Evolutionary conservation across 495 filamentous ascomycete genomes (phyloP), one percentile per base, ranked within the genome.

Genomic region (Penicillium fimorum): DNA sequence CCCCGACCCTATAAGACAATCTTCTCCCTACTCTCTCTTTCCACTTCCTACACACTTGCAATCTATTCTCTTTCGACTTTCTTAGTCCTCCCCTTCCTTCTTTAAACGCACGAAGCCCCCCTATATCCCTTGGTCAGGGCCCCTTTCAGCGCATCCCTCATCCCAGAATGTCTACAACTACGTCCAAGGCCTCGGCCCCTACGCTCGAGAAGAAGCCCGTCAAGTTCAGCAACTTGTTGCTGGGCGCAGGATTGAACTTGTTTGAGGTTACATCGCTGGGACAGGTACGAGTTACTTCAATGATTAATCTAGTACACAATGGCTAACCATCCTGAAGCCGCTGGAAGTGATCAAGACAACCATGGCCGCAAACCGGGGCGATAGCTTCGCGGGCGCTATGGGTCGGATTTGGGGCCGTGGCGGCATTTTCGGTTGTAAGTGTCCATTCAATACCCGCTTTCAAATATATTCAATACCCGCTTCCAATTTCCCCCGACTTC

Each of bases 281-380:
- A 72, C 94, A 90, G 81, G 85, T 88, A 83, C 47, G 59, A 35
- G 20, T 35, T 51, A n/a, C 30, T 45, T 6, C 47, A n/a, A 37
- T 24, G n/a, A 40, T 55, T 4, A 42, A 42, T 20, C 15, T 11
- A 9, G 18, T 9, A 46, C 41, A 38, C 22, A 33, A 18, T n/a
- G 12, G 41, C 70, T 75, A 35, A 69, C 66, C 44, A 35, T 45
- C 30, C 22, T 29, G 17, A 62, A 96, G 87, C 94, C 94, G 65
- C 83, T 98, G 70, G 95, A 98, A 82, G 94, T 98, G 77, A 83
- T 87, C 80, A 98, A 98, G 89, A 98, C 94, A 66, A 96, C 93
- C 67, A 97, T 97, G 89, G 95, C 94, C 66, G 94, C 94, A 53
- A 94, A 98, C 79, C 84, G 94, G 74, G 81, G 83, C 65, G 94